Percentiles rank a stretch among this genome's conserved stretches.
Evolutionary conservation across 2,329 filamentous ascomycete genomes (phyloP).

Genomic region (Fusarium sterilihyphosum): DNA sequence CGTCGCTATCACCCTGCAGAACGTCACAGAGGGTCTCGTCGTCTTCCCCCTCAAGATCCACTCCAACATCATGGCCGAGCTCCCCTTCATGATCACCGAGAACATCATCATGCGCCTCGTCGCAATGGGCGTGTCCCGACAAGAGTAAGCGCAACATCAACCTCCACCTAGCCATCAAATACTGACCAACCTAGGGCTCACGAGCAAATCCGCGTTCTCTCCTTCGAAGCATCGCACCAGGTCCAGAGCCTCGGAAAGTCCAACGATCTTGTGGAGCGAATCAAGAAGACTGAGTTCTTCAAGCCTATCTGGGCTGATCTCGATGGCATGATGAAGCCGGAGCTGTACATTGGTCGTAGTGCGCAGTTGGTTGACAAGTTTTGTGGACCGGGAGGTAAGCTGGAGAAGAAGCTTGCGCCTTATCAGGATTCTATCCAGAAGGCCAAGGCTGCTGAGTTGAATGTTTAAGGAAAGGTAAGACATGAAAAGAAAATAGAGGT

Average conservation of each 20-base stretch:
- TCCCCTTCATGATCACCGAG: slow-evolving; percentile 34
- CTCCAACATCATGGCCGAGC: slow-evolving; percentile 17
- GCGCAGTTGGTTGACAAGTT: slow-evolving; percentile 23
- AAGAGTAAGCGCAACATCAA: background rate
- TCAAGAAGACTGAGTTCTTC: slow-evolving; percentile 36
- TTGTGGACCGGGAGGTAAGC: slow-evolving; percentile 15
- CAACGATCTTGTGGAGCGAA: slow-evolving; percentile 33
- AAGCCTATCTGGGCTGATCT: slow-evolving; percentile 31
- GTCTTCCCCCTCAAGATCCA: slow-evolving; percentile 25
- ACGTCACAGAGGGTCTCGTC: slow-evolving; percentile 35
- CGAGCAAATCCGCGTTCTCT: slow-evolving; percentile 35
- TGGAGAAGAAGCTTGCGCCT: slow-evolving; percentile 26
- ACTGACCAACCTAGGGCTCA: slow-evolving; percentile 5
- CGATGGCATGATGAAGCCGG: slow-evolving; percentile 25
- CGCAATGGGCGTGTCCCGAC: slow-evolving; percentile 25
- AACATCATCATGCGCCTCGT: slow-evolving; percentile 35
- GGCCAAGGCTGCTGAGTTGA: slow-evolving; percentile 22
- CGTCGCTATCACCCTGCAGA: slow-evolving; percentile 23
- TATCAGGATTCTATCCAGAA: slow-evolving; percentile 22
- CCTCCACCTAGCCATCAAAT: accelerated
- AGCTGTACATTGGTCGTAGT: slow-evolving; percentile 31
- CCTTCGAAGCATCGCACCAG: slow-evolving; percentile 24
- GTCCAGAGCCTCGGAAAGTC: slow-evolving; percentile 29
- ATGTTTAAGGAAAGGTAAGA: background rate
- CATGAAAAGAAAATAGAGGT: background rate